Evolutionary conservation across 495 filamentous ascomycete genomes (phyloP).

Genomic region (Trichocladium antarcticum): DNA sequence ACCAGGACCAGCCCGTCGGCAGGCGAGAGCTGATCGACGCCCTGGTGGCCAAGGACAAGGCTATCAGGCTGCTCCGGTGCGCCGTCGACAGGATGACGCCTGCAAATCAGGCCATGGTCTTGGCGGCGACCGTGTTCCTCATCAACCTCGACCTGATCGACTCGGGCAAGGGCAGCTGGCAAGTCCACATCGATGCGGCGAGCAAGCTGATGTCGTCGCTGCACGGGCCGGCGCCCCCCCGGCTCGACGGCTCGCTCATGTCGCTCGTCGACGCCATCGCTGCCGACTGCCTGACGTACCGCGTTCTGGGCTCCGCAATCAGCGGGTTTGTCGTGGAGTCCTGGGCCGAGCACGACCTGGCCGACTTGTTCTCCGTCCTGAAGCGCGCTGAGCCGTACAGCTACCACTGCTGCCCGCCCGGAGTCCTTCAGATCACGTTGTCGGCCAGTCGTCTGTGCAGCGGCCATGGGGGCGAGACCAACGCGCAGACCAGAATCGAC

Average conservation of each 20-base stretch:
- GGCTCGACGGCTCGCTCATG: slow-evolving; percentile 22
- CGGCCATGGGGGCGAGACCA: not conserved
- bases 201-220: slow-evolving; percentile 31
- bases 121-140: slow-evolving; percentile 44
- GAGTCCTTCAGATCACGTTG: slow-evolving; percentile 30
- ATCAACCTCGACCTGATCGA: slow-evolving; percentile 49
- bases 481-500: not conserved
- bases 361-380: slow-evolving; percentile 27
- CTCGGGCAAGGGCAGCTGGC: slow-evolving; percentile 45
- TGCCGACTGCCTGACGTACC: slow-evolving; percentile 38
- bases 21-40: slow-evolving; percentile 35
- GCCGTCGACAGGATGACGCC: slow-evolving; percentile 24
- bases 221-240: slow-evolving; percentile 11
- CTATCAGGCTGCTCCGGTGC: slow-evolving; percentile 34
- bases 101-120: slow-evolving; percentile 31
- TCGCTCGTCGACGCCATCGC: slow-evolving; percentile 32
- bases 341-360: slow-evolving; percentile 10
- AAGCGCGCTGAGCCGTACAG: slow-evolving; percentile 34
- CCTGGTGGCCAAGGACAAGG: slow-evolving; percentile 37
- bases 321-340: slow-evolving; percentile 7
- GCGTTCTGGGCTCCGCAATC: slow-evolving; percentile 29
- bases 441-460: slow-evolving; percentile 25
- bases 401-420: slow-evolving; percentile 38
- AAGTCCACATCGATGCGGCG: slow-evolving; percentile 42
- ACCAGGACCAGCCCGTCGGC: slow-evolving; percentile 15